Evolutionary conservation across 257 asterid species (phyloP), one percentile per base, ranked within the genome.

Genomic region (Nicotiana otophora): DNA sequence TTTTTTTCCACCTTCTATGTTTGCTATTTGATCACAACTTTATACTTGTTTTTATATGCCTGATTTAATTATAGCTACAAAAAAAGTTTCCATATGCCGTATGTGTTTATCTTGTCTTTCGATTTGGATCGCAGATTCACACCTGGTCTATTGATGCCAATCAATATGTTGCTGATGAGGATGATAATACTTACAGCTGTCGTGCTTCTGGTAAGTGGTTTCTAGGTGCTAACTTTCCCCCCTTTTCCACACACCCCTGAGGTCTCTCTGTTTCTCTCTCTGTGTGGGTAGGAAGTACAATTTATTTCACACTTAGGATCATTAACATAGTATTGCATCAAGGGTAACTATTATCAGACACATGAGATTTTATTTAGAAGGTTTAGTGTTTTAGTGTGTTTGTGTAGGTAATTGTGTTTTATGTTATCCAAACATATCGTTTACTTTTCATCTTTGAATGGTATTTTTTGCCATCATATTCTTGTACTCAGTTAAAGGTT

Each of bases 101-200:
- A 58, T 65, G 54, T 48, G 33, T 61, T 78, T 54, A 81, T 48
- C 48, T 79, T 33, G 63, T 81, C 69, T 62, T 76, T 23, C 48
- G 51, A 66, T 81, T 48, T 9, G 62, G 81, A 81, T 75, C 89
- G 82, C 87, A 94, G 99, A 91, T 88, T 83, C 97, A 90, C 82
- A 83, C 87, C 64, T 96, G 98, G 99, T 92, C 95, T 66, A 81
- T 92, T 85, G 99, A 96, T 96, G 97, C 96, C 80, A 96, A 96
- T 88, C 98, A 94, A 82, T 96, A 90, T 84, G 94, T 96, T 83
- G 97, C 98, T 64, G 99, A 96, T 83, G 99, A 96, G 93, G 99
- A 94, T 83, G 98, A 94, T 70, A 96, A 92, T 85, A 90, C 96
- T 64, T 96, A 90, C 84, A 92, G 96, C 85, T 96, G 99, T 83